Evolutionary conservation across 352 stramenopile species (phyloP), one percentile per base, ranked within the genome.

Genomic region (Phytophthora sp.): DNA sequence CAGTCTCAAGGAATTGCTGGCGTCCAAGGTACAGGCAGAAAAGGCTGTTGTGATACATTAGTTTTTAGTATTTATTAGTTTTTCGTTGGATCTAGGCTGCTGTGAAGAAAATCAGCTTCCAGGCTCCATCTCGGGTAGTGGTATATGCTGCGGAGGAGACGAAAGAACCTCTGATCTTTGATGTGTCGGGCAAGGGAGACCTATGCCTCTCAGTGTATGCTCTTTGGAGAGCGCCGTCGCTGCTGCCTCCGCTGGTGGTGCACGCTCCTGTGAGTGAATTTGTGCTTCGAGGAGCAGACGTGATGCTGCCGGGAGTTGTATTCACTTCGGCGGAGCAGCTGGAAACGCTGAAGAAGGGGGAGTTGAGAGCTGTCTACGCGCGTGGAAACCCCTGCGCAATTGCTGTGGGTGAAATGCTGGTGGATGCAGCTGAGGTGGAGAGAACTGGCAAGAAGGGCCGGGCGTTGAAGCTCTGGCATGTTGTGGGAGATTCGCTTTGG

Each of bases 291-390:
- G 87, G 87, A 7, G 87, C 87, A 0, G 87, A 94, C 43, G 83
- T 94, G 43, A 96, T 96, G 87, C 68, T 94, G 31, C 87, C 87
- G 0, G 87, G 87, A 4, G 85, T 96, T 2, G 77, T 96, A 6
- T 87, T 91, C 39, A 45, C 76, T 34, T 82, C 68, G 2, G 26
- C 45, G 9, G 80, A 92, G 15, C 70, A 92, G 35, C 31, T 90
- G 6, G 54, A 75, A 39, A 43, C 67, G 23, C 73, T 96, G 9
- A 69, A 66, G 28, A 92, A 92, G 48, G 83, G 84, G 1, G 79
- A 94, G 43, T 13, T 94, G 17, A 71, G 84, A 21, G 79, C 80
- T 12, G 70, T 95, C 12, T 91, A 84, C 42, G 79, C 79, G n/a
- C 76, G 80, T 11, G 85, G 84, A 1, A 96, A 96, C 54, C 82